Evolutionary conservation across 768 basidiomycete species (phyloP).

Genomic region (Trametes gibbosa): DNA sequence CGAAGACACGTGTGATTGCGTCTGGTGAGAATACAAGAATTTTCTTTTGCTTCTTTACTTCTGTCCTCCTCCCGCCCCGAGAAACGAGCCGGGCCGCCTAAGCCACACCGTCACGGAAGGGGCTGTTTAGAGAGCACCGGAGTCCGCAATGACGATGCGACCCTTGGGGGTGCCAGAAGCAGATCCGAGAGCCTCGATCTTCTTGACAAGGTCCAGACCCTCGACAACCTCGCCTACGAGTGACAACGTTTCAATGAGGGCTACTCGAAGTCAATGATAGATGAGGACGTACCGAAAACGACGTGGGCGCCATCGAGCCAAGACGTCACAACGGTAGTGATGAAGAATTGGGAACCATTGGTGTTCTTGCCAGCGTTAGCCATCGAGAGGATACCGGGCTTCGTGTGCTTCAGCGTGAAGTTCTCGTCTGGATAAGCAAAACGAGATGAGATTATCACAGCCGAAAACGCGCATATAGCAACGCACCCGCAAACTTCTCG

Average conservation of each 20-base stretch:
- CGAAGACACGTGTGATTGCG: conserved; percentile 8
- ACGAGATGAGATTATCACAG: background rate
- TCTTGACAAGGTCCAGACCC: conserved; percentile 62
- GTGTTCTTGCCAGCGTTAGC: conserved; percentile 85
- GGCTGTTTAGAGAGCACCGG: conserved; percentile 24
- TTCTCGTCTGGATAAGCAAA: conserved; percentile 51
- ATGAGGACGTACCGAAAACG: conserved; percentile 64
- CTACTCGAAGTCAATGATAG: background rate
- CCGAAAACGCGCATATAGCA: conserved; percentile 38
- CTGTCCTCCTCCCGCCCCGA: conserved; percentile 7
- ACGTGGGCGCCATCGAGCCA: conserved; percentile 86
- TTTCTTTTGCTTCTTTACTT: conserved; percentile 24
- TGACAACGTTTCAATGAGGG: background rate
- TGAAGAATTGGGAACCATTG: conserved; percentile 90
- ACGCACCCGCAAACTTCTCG: conserved; percentile 47
- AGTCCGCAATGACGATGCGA: conserved; percentile 25
- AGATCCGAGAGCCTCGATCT: conserved; percentile 44
- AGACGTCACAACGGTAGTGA: conserved; percentile 73
- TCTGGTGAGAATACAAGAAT: conserved; percentile 22
- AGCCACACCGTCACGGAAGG: background rate
- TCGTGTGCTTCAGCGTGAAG: conserved; percentile 62
- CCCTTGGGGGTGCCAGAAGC: conserved; percentile 29
- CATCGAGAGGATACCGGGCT: conserved; percentile 73
- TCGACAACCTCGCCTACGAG: conserved; percentile 51
- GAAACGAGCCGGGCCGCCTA: background rate